Conservation (phyloP, 495 filamentous ascomycete species). For the Trichoderma virens region DNA sequence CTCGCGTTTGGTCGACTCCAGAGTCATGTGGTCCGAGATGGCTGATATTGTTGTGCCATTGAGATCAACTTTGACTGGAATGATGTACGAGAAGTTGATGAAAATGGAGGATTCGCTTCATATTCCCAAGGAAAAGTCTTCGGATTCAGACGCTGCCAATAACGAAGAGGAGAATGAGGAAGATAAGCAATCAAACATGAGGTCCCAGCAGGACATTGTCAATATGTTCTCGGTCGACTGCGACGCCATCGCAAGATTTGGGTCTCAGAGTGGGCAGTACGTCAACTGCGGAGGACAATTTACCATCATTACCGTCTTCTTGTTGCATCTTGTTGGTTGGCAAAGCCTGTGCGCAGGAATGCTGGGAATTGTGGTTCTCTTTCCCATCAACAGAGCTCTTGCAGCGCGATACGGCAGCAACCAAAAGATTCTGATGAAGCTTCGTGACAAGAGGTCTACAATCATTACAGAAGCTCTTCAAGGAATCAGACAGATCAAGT, state of each 20-base stretch:
- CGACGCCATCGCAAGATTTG: neutral
- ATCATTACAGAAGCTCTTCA: constrained; percentile 63
- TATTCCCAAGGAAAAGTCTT: constrained; percentile 1
- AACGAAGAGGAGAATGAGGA: neutral
- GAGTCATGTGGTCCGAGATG: constrained; percentile 7
- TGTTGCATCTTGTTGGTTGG: neutral
- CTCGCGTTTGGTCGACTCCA: neutral
- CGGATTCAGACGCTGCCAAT: neutral
- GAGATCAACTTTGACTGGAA: neutral
- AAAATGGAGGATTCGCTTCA: neutral
- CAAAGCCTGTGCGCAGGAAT: neutral
- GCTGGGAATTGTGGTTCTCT: neutral
- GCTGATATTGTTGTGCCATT: neutral
- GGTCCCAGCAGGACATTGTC: neutral
- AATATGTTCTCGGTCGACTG: constrained; percentile 4
- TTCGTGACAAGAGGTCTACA: constrained; percentile 58
- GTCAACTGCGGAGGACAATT: neutral
- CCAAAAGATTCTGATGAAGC: constrained; percentile 60
- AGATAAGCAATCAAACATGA: neutral
- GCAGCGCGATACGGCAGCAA: constrained; percentile 36
- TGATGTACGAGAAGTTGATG: constrained; percentile 4
- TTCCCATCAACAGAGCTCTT: neutral
- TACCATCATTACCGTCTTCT: neutral
- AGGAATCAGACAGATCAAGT: constrained; percentile 71
- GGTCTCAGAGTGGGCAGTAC: neutral